Percentiles rank a stretch among this genome's conserved stretches.
Evolutionary conservation across 352 stramenopile genomes (phyloP).

Genomic region (Phytopythium sindhum): DNA sequence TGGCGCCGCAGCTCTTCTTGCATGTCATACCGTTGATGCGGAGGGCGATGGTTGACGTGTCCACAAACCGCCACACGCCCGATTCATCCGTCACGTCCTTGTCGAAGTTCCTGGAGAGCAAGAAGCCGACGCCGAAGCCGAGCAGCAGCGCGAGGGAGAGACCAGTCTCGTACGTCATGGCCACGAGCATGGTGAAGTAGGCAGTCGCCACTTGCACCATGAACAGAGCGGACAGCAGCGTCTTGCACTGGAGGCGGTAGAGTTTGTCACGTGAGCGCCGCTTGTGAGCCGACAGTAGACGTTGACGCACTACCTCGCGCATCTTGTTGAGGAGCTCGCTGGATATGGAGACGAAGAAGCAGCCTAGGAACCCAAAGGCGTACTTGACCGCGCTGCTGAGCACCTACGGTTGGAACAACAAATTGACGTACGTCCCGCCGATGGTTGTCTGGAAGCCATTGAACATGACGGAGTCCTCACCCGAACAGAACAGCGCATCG

Average conservation of each 20-base stretch:
- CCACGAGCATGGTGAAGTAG: slow-evolving; percentile 81
- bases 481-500: slow-evolving; percentile 14
- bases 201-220: slow-evolving; percentile 68
- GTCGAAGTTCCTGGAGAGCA: slow-evolving; percentile 78
- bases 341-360: slow-evolving; percentile 60
- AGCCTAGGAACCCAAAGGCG: slow-evolving; percentile 58
- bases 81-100: slow-evolving; percentile 59
- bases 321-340: slow-evolving; percentile 58
- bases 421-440: slow-evolving; percentile 52
- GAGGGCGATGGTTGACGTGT: slow-evolving; percentile 61
- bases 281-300: slow-evolving; percentile 12
- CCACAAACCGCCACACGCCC: slow-evolving; percentile 58
- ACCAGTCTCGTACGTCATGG: slow-evolving; percentile 81
- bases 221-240: slow-evolving; percentile 58
- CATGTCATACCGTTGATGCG: slow-evolving; percentile 88
- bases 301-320: slow-evolving; percentile 29
- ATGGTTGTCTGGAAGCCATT: slow-evolving; percentile 76
- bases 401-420: slow-evolving; percentile 82
- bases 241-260: slow-evolving; percentile 65
- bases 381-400: slow-evolving; percentile 66
- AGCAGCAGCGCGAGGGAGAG: slow-evolving; percentile 75
- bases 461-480: slow-evolving; percentile 76
- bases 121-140: slow-evolving; percentile 67
- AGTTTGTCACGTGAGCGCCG: slow-evolving; percentile 33
- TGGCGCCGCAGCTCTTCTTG: slow-evolving; percentile 79